Evolutionary conservation across 345 rosid genomes (phyloP).

Genomic region (Alliaria petiolata): DNA sequence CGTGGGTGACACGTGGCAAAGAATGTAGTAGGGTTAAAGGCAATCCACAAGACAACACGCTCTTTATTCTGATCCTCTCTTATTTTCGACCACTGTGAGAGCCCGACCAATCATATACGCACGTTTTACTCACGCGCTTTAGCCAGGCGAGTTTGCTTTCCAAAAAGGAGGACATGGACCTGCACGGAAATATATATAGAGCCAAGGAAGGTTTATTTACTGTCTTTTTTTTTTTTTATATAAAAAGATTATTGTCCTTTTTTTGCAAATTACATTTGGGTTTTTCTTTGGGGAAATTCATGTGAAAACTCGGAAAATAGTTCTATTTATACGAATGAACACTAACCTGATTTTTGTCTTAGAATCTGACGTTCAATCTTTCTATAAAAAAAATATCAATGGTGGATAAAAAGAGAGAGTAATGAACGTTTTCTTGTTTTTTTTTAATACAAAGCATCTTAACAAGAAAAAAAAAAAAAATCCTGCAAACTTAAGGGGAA

Average conservation of each 20-base stretch:
- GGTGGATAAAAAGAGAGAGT: too few species aligned
- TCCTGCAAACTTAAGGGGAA: background rate
- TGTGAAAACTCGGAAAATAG: background rate
- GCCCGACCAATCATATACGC: constrained; percentile 11
- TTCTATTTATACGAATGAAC: background rate
- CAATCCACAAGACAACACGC: constrained; percentile 2
- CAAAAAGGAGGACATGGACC: constrained; percentile 5
- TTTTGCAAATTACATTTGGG: background rate
- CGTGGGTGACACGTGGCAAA: constrained; percentile 8
- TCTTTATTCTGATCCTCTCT: background rate
- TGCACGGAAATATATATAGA: constrained; percentile 29
- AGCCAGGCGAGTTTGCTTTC: background rate
- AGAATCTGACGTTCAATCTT: too few species aligned
- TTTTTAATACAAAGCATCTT: background rate
- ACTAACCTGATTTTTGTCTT: too few species aligned
- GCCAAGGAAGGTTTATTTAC: too few species aligned
- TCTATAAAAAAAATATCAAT: too few species aligned
- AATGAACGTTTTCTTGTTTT: too few species aligned
- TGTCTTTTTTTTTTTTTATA: too few species aligned
- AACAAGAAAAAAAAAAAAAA: background rate
- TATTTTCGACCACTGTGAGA: background rate
- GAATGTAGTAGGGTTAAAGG: constrained; percentile 18
- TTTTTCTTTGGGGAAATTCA: too few species aligned
- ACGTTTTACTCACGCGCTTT: constrained; percentile 1
- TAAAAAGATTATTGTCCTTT: background rate